phyloP scores from a whole-genome alignment of 116 monocot genomes.

The Posidonia oceanica region DNA sequence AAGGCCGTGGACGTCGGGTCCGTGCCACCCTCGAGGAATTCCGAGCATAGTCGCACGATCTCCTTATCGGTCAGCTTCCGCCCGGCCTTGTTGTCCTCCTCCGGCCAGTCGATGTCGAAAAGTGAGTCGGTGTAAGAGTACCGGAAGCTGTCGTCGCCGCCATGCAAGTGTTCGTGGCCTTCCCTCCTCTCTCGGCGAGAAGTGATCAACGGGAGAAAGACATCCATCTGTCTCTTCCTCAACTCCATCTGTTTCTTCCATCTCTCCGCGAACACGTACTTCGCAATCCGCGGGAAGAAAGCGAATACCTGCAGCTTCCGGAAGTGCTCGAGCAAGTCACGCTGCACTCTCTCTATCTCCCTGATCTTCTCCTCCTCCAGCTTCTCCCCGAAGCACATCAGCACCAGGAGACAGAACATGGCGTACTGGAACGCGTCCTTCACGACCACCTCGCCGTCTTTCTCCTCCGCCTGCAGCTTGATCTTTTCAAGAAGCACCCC shows the following conservation, averaged over 20 bases:
- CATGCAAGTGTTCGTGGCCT: too few species aligned
- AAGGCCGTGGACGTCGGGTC: constrained; percentile 69
- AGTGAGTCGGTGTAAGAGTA: constrained; percentile 61
- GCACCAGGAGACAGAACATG: too few species aligned
- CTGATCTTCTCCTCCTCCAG: too few species aligned
- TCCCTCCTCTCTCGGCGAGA: background rate
- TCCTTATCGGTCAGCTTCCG: constrained; percentile 54
- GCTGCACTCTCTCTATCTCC: too few species aligned
- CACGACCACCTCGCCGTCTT: too few species aligned
- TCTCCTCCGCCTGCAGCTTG: too few species aligned
- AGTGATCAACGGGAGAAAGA: too few species aligned
- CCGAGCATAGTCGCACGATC: constrained; percentile 54
- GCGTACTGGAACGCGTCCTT: too few species aligned
- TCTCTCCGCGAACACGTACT: too few species aligned
- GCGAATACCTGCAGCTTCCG: constrained; percentile 4
- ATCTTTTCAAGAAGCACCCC: background rate
- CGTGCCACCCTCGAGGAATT: constrained; percentile 57
- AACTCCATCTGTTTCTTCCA: constrained; percentile 6
- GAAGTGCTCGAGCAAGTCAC: background rate
- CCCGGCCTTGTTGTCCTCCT: too few species aligned
- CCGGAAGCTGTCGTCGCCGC: background rate
- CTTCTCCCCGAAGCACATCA: too few species aligned
- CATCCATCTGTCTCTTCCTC: too few species aligned
- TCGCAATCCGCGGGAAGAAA: constrained; percentile 4
- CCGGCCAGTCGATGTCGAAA: constrained; percentile 29